Conservation (phyloP, 257 asterid species). For the Salvia miltiorrhiza region DNA sequence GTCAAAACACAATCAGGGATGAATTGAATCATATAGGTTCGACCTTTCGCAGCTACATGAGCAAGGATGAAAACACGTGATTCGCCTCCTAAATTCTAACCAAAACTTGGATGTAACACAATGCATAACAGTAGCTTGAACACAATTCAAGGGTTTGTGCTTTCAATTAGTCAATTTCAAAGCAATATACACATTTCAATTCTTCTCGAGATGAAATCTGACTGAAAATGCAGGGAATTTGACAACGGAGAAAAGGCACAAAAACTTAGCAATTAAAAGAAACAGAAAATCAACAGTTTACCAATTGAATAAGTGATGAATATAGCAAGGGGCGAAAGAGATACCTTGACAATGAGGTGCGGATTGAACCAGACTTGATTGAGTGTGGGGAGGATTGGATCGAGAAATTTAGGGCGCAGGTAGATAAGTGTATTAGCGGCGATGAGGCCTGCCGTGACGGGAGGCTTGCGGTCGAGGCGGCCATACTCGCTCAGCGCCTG, state of each 20-base stretch:
- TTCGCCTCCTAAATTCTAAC: too few relatives aligned
- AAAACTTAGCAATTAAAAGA: too few relatives aligned
- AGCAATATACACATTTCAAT: too few relatives aligned
- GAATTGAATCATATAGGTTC: neutral
- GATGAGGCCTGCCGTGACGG: slow-evolving; percentile 75
- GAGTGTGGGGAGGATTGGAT: slow-evolving; percentile 54
- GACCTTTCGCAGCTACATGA: neutral
- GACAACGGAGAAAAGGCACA: too few relatives aligned
- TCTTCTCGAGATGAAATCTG: too few relatives aligned
- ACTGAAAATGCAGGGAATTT: too few relatives aligned
- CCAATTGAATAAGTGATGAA: too few relatives aligned
- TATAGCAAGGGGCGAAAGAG: neutral
- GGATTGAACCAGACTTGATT: slow-evolving; percentile 86
- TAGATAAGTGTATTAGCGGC: slow-evolving; percentile 76
- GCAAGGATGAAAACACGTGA: neutral
- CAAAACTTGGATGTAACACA: too few relatives aligned
- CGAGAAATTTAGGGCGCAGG: slow-evolving; percentile 54
- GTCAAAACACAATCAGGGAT: neutral
- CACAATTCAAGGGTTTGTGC: too few relatives aligned
- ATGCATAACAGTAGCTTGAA: too few relatives aligned
- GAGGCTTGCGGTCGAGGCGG: slow-evolving; percentile 75
- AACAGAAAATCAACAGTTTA: too few relatives aligned
- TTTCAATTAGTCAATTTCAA: too few relatives aligned
- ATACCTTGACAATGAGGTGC: slow-evolving; percentile 78
- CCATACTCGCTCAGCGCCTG: slow-evolving; percentile 68